phyloP scores from a whole-genome alignment of 495 filamentous ascomycete genomes.

The Aspergillus sparsus region DNA sequence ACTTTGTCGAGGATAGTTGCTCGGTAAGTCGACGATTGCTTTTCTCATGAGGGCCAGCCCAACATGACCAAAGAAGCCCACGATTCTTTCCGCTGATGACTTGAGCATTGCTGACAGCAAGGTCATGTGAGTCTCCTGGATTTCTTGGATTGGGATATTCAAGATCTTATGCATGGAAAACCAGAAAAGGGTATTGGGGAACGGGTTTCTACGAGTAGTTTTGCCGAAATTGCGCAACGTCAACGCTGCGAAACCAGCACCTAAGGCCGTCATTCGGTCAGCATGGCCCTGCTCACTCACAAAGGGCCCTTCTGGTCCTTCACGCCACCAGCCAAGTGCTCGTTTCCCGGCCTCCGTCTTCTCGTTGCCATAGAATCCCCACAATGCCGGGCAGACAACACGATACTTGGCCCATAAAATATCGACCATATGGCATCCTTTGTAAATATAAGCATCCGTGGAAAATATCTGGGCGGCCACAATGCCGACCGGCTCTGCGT shows the following conservation, averaged over 20 bases:
- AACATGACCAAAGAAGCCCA: constrained; percentile 73
- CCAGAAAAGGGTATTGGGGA: constrained; percentile 83
- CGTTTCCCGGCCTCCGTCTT: constrained; percentile 66
- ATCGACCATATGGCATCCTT: constrained; percentile 74
- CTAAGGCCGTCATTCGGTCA: constrained; percentile 82
- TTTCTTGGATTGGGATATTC: constrained; percentile 64
- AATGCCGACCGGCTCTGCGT: constrained; percentile 82
- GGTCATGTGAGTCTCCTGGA: constrained; percentile 75
- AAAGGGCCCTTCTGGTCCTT: constrained; percentile 54
- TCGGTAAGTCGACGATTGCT: constrained; percentile 69
- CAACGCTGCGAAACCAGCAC: constrained; percentile 78
- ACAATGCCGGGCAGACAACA: constrained; percentile 79
- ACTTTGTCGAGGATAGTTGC: constrained; percentile 46
- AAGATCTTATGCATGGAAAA: constrained; percentile 67
- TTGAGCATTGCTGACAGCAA: constrained; percentile 78
- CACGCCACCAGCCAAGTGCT: constrained; percentile 74
- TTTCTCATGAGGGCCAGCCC: constrained; percentile 63
- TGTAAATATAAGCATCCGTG: constrained; percentile 62
- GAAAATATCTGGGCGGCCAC: constrained; percentile 74
- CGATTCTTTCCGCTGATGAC: constrained; percentile 66
- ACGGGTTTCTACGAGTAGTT: constrained; percentile 68
- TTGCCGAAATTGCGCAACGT: constrained; percentile 77
- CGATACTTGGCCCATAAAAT: constrained; percentile 87
- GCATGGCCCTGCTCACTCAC: constrained; percentile 67
- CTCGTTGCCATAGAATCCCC: constrained; percentile 77